Base-by-base conservation (phyloP, 31 red algal species). In the Endocladia muricata region DNA sequence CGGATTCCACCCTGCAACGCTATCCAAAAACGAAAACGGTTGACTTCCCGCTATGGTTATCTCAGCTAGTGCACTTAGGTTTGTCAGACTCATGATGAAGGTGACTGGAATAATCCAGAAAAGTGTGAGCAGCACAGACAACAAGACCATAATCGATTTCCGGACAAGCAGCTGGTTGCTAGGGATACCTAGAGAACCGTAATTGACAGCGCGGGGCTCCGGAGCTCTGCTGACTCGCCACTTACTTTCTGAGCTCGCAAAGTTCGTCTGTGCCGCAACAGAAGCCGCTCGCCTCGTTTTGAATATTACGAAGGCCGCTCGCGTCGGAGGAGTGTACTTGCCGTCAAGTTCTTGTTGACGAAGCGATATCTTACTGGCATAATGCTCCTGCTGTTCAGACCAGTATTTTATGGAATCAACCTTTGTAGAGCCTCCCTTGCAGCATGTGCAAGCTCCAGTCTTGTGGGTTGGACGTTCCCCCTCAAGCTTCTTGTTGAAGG, bases 41-140 rank as follows among this genome's bases (percentile, higher is more conserved):
- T 3, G 8, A 7, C 22, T 51, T 8, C 35, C 70, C 13, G 63
- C 63, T 13, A 85, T 67, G 1, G 49, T 61, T 36, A 73, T 68
- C 32, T 93, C 65, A 35, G 69, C 65, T 8, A 93, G 43, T 1
- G 75, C n/a, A 15, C 41, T 41, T 13, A 93, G 60, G 55, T 93
- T 93, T 23, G 83, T 83, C 49, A 93, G 39, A 28, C 82, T 70
- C 58, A 76, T 73, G 48, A 93, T 78, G 22, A 76, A 62, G 1
- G 82, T 81, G 8, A 80, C 76, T 2, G 82, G 81, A 43, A 93
- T 78, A 19, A 82, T 63, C 90, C 90, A 93, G 55, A 93, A 93
- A 8, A 93, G 29, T 19, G 74, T 93, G 2, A 93, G 70, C 48
- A 68, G 37, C 4, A 80, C 38, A 0, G 63, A 36, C n/a, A 73